A percentile compares a stretch with the other conserved stretches of the same genome.
phyloP scores from a whole-genome alignment of 176 grass and related monocot genomes.

The Lolium multiflorum region DNA sequence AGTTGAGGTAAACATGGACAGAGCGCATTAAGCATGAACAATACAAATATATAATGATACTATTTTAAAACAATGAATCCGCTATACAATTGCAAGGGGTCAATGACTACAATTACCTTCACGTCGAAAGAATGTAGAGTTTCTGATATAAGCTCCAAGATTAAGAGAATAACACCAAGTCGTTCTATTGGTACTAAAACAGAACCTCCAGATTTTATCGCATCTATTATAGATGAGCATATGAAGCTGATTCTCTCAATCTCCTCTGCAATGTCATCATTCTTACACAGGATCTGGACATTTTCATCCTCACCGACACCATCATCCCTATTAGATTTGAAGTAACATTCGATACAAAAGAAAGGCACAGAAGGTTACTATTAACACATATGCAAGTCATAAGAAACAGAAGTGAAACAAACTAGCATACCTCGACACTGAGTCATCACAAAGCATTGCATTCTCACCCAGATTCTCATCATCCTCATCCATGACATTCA shows the following conservation, averaged over 20 bases:
- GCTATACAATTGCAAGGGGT: neutral
- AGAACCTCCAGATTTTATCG: constrained; percentile 78
- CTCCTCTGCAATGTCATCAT: constrained; percentile 82
- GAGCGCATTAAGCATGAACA: neutral
- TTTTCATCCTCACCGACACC: constrained; percentile 50
- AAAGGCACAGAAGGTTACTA: constrained; percentile 35
- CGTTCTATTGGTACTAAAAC: constrained; percentile 75
- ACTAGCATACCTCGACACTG: constrained; percentile 41
- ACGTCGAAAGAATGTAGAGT: constrained; percentile 51
- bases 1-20: constrained; percentile 19
- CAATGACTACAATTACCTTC: constrained; percentile 58
- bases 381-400: neutral
- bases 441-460: constrained; percentile 41
- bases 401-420: constrained; percentile 25
- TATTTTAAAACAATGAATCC: constrained; percentile 1
- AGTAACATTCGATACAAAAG: constrained; percentile 24
- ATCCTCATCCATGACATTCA: constrained; percentile 58
- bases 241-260: constrained; percentile 78
- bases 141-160: constrained; percentile 78
- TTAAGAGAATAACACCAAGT: constrained; percentile 60
- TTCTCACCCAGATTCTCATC: constrained; percentile 34
- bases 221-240: constrained; percentile 77
- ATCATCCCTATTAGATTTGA: constrained; percentile 41
- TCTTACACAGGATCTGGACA: constrained; percentile 43
- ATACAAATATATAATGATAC: neutral